Percentiles rank a stretch among this genome's conserved stretches.
Evolutionary conservation across 164 flowering plant species (phyloP).

Genomic region (Kalanchoe fedtschenkoi): DNA sequence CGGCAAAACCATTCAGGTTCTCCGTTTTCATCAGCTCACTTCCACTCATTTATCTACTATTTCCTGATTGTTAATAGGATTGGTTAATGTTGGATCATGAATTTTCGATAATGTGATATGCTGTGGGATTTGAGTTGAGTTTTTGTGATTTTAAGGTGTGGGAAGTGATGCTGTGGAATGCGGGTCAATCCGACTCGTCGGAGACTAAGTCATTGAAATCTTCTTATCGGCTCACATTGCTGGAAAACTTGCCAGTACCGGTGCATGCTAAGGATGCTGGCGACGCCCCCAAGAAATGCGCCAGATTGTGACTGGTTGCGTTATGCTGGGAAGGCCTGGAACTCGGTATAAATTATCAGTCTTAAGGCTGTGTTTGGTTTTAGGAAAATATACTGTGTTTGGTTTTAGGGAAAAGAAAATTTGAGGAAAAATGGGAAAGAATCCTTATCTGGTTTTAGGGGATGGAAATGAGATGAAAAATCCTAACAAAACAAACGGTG

Average conservation of each 20-base stretch:
- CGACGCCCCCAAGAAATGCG: slow-evolving; percentile 33
- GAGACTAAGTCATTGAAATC: slow-evolving; percentile 29
- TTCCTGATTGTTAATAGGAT: no score
- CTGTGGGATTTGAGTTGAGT: neutral
- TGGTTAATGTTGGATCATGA: no score
- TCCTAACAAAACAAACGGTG: no score
- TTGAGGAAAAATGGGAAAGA: no score
- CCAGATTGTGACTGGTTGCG: slow-evolving; percentile 28
- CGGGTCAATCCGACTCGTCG: slow-evolving; percentile 22
- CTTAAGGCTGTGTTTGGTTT: no score
- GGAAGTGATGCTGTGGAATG: slow-evolving; percentile 54
- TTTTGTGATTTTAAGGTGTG: slow-evolving; percentile 33
- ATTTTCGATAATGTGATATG: neutral
- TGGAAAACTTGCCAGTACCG: slow-evolving; percentile 52
- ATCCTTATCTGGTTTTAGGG: no score
- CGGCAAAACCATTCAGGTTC: slow-evolving; percentile 75
- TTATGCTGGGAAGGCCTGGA: neutral
- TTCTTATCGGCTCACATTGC: slow-evolving; percentile 47
- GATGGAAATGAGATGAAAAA: no score
- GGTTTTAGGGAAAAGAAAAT: no score
- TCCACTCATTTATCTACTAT: no score
- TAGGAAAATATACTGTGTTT: no score
- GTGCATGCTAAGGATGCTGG: slow-evolving; percentile 39
- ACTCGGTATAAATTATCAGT: no score
- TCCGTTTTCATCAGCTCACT: neutral